Base-by-base conservation (phyloP, 176 grass and related monocot genomes). In the Triticum turgidum region DNA sequence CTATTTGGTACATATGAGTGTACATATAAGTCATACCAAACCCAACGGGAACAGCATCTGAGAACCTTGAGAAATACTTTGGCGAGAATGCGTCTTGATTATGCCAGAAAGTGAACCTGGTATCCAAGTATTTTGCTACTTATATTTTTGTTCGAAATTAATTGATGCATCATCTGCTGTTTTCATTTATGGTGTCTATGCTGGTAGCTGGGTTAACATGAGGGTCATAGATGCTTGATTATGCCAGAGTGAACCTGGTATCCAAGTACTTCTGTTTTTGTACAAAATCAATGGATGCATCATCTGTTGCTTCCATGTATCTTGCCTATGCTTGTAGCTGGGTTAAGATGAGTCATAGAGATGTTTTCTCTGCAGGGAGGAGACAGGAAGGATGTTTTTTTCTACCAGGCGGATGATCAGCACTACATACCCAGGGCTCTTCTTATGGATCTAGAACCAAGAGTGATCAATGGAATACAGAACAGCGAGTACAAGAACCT, bases 371-470 rank as follows among this genome's bases (percentile, higher is more conserved):
- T 88, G 35, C 92, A 99, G 97, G 97, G 97, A 44, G 97, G 97
- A 38, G 97, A 99, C 69, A 96, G 97, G 89, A 99, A 99, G 83
- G 97, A 99, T 24, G 97, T 99, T 22, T 99, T 99, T 87, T 99
- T 99, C 82, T 99, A 99, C 86, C 97, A 99, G 88, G 97, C 97
- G 13, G 94, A 99, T 87, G 97, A 99, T 34, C 97, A 99, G 69
- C 97, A 99, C 81, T 99, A 97, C 78, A 99, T 99, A 80, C 97
- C 97, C 14, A 90, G 97, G 76, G 94, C 97, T 81, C 90, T 99
- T 84, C 89, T 99, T 76, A 91, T 99, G 91, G 97, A 99, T 76
- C 89, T 99, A 72, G 97, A 99, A 73, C 97, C 97, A 0, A 97
- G 97, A 80, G 97, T 99, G 64, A 97, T 99, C 38, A 97, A 99